Conservation (phyloP, 345 rosid genomes). For the Euphorbia lathyris region DNA sequence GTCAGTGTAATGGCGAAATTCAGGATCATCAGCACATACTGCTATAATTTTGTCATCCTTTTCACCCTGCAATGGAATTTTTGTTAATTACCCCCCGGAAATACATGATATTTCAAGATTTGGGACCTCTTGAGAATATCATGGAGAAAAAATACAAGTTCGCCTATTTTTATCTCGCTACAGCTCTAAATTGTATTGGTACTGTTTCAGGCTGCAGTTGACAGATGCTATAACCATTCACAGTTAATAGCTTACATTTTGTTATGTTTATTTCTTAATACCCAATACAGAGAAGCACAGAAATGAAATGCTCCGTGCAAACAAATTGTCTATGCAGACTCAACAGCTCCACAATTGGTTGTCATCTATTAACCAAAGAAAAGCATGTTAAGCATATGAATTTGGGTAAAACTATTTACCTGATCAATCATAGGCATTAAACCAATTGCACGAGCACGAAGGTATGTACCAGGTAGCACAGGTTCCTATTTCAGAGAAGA, state of each 20-base stretch:
- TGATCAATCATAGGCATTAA: constrained; percentile 99
- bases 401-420: constrained; percentile 31
- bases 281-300: neutral
- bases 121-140: constrained; percentile 1
- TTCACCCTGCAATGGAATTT: constrained; percentile 60
- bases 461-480: constrained; percentile 84
- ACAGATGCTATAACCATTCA: neutral
- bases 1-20: constrained; percentile 89
- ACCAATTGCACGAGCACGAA: constrained; percentile 97
- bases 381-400: neutral
- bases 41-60: constrained; percentile 98
- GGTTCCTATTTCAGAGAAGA: constrained; percentile 58
- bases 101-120: neutral
- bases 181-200: neutral
- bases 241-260: neutral
- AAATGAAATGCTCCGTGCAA: neutral
- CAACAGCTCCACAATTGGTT: neutral
- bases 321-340: neutral
- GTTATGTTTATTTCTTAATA: neutral
- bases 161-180: neutral
- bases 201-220: neutral
- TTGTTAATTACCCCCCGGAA: neutral
- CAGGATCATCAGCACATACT: constrained; percentile 98
- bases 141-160: no score
- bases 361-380: neutral